Evolutionary conservation across 106 monocot species (phyloP), one percentile per base, ranked within the genome.

Genomic region (Dendrobium nobile): DNA sequence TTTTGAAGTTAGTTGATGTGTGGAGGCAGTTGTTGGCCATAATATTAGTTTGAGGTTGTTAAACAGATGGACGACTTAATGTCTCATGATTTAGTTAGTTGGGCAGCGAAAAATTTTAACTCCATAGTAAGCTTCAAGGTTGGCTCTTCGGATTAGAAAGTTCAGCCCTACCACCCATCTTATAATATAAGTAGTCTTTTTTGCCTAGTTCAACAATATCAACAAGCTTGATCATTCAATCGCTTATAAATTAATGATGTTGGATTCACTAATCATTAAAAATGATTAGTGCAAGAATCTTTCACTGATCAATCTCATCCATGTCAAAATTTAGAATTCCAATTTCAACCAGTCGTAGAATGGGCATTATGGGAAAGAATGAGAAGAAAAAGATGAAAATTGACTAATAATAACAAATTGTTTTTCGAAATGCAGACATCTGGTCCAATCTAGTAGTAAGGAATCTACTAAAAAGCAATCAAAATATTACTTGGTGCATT

Each of bases 1-100:
- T 81, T 54, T 54, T 75, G 26, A 47, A 54, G 47, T 72, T 48
- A 55, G 73, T 13, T 73, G 31, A 70, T 70, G 70, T 70, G 33
- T 11, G 9, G 33, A 70, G 11, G 70, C 70, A 70, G 5, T 1
- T 33, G 31, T 70, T 70, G 70, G 51, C 13, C 51, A 51, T 51
- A 10, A 11, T 13, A 51, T 11, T 51, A 51, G 51, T 51, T 2
- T 51, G 51, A 51, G 51, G 51, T 13, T 79, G 5, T 67, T 22
- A 68, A 68, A 47, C 47, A 42, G 67, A 79, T 79, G 79, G 79
- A 79, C 15, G 79, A 68, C 47, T 68, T 68, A 44, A 79, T 79
- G 79, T 24, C 68, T 10, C 9, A 68, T 79, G 9, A 11, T 11
- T 11, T 68, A 79, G 79, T 79, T 44, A 68, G 79, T 79, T 68